Percentiles rank a stretch among this genome's conserved stretches.
Conservation (phyloP, 2,329 filamentous ascomycete species). For the Ophiostoma ips region DNA sequence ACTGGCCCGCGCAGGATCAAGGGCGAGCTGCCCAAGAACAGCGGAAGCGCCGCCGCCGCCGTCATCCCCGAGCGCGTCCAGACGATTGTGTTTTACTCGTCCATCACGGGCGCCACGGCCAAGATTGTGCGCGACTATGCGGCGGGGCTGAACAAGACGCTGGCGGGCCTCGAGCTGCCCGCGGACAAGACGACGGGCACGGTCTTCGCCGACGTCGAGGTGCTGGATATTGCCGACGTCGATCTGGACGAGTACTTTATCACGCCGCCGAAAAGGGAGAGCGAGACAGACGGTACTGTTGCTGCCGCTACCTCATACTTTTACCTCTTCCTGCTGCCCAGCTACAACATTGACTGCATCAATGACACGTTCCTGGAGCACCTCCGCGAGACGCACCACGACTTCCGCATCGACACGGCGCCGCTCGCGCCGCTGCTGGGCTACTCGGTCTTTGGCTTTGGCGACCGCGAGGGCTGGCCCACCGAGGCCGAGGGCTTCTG, state of each 20-base stretch:
- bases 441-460: conserved; percentile 89
- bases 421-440: conserved; percentile 64
- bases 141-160: conserved; percentile 36
- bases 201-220: conserved; percentile 40
- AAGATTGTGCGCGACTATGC: conserved; percentile 52
- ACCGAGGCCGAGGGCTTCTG: conserved; percentile 85
- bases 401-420: conserved; percentile 89
- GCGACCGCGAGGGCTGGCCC: conserved; percentile 84
- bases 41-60: conserved; percentile 17
- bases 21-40: conserved; percentile 21
- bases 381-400: conserved; percentile 82
- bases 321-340: conserved; percentile 75
- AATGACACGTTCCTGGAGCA: conserved; percentile 79
- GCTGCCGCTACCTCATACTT: conserved; percentile 46
- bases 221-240: conserved; percentile 69
- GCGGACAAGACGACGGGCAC: background rate
- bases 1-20: conserved; percentile 33
- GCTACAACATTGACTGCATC: conserved; percentile 90
- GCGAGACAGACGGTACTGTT: conserved; percentile 14
- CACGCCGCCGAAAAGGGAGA: conserved; percentile 44
- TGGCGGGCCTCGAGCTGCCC: conserved; percentile 18
- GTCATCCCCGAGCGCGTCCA: conserved; percentile 36
- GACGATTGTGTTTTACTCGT: conserved; percentile 76
- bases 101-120: conserved; percentile 72
- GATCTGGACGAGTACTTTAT: conserved; percentile 93